phyloP scores from a whole-genome alignment of 192 early-diverging fungal genomes.

The Diversispora epigaea region DNA sequence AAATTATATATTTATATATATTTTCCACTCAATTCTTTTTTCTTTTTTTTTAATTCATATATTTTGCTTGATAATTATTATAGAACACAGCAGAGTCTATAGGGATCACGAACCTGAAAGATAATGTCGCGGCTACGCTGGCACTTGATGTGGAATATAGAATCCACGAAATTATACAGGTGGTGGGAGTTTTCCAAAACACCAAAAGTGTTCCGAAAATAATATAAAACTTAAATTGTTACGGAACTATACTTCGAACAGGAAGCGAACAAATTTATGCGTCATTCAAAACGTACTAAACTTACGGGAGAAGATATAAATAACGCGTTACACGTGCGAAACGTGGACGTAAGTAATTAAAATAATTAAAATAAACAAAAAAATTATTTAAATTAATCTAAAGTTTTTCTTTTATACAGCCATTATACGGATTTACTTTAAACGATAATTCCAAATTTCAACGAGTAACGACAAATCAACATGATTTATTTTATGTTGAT shows the following conservation, averaged over 20 bases:
- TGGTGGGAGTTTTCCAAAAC: slow-evolving; percentile 33
- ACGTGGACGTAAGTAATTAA: slow-evolving; percentile 71
- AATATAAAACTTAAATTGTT: slow-evolving; percentile 11
- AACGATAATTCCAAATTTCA: slow-evolving; percentile 71
- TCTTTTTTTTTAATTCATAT: neutral
- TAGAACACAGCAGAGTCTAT: slow-evolving; percentile 82
- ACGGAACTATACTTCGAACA: slow-evolving; percentile 35
- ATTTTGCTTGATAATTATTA: slow-evolving; percentile 40
- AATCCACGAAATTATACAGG: slow-evolving; percentile 86
- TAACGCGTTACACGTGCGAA: slow-evolving; percentile 83
- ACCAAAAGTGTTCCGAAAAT: neutral
- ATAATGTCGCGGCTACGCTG: slow-evolving; percentile 79
- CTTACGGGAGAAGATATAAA: slow-evolving; percentile 86
- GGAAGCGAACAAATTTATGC: slow-evolving; percentile 97
- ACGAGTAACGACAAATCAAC: slow-evolving; percentile 53
- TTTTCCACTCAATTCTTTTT: neutral
- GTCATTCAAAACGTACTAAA: slow-evolving; percentile 83
- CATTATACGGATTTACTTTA: slow-evolving; percentile 86
- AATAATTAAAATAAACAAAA: neutral
- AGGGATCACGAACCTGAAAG: slow-evolving; percentile 80
- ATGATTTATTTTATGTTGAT: slow-evolving; percentile 84
- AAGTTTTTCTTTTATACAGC: slow-evolving; percentile 46
- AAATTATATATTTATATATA: slow-evolving; percentile 1
- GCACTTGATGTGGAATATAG: slow-evolving; percentile 95
- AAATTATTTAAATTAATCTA: neutral